Base-by-base conservation (phyloP, 2,329 filamentous ascomycete species). In the Lanzia echinophila region DNA sequence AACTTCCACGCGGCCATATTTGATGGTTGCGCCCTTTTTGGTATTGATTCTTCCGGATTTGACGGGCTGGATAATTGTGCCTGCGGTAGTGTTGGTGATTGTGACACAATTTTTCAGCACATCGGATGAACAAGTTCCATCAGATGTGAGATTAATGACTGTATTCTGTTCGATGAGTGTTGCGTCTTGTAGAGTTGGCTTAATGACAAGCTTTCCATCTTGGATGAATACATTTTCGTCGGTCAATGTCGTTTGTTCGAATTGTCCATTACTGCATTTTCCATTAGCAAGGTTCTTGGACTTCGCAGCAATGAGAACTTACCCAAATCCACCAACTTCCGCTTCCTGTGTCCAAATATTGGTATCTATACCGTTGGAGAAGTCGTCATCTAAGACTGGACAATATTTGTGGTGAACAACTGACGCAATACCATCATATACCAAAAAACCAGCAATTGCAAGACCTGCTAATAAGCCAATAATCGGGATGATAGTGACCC, bases 1-100 rank as follows among this genome's bases (percentile, higher is more conserved):
- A 5, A 95, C 88, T 67, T 95, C 87, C 50, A 95, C 79, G 42
- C 87, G 86, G 46, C 89, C 89, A 67, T 88, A 95, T 70, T 83
- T 88, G 74, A 95, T 88, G 15, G 72, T 78, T 6, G 82, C 82
- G 15, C 84, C 81, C 42, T 79, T 79, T 66, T 81, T 86, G 54
- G 87, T 91, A 72, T 84, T 86, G 71, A 95, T 82, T 57, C 89
- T 86, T 6, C 82, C 89, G 1, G 89, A 92, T 62, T 82, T 84
- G 58, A 87, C 82, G 0, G 89, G 89, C 34, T 88, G 88, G 36
- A 94, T 79, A 58, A 92, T 84, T 53, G 82, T 87, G 12, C 84
- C 78, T 67, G 91, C 90, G 51, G 87, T 90, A 48, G 77, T 81
- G 71, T 94, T 94, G 61, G 88, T 94, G 13, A 74, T 72, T 6